phyloP scores from a whole-genome alignment of 768 basidiomycete genomes.

The Clavulina sp. region DNA sequence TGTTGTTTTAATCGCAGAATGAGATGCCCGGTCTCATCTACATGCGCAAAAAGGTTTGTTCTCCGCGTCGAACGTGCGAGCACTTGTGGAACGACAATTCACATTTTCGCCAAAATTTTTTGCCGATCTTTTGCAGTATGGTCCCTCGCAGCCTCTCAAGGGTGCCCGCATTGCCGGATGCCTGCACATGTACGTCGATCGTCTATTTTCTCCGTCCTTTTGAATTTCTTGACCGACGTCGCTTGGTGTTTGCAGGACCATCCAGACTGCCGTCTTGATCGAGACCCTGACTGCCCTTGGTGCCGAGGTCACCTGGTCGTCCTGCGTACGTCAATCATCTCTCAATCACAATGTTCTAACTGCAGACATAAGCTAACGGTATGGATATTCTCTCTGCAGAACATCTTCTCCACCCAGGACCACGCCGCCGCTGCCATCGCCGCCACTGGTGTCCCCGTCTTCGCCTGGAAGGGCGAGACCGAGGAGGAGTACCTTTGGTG shows the following conservation, averaged over 20 bases:
- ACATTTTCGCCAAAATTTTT: neutral
- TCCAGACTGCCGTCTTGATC: constrained; percentile 96
- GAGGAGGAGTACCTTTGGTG: constrained; percentile 99
- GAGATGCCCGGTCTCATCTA: constrained; percentile 96
- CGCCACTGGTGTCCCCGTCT: constrained; percentile 95
- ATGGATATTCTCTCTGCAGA: constrained; percentile 28
- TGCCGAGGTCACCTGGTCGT: constrained; percentile 97
- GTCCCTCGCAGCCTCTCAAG: constrained; percentile 64
- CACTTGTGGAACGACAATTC: neutral
- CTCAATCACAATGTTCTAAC: neutral
- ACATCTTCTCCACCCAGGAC: constrained; percentile 99
- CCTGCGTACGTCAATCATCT: constrained; percentile 46
- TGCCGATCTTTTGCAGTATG: constrained; percentile 36
- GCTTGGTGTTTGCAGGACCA: constrained; percentile 47
- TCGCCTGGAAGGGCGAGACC: constrained; percentile 99
- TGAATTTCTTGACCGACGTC: neutral
- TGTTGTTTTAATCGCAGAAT: constrained; percentile 30
- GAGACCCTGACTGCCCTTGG: constrained; percentile 92
- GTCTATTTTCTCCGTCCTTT: neutral
- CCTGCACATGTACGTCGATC: constrained; percentile 67
- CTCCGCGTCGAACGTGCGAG: neutral
- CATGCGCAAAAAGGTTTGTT: constrained; percentile 61
- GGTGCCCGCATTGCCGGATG: constrained; percentile 95
- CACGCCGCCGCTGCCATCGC: constrained; percentile 99
- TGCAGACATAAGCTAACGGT: neutral